phyloP scores from a whole-genome alignment of 2,329 filamentous ascomycete species.

The Aureobasidium lini region DNA sequence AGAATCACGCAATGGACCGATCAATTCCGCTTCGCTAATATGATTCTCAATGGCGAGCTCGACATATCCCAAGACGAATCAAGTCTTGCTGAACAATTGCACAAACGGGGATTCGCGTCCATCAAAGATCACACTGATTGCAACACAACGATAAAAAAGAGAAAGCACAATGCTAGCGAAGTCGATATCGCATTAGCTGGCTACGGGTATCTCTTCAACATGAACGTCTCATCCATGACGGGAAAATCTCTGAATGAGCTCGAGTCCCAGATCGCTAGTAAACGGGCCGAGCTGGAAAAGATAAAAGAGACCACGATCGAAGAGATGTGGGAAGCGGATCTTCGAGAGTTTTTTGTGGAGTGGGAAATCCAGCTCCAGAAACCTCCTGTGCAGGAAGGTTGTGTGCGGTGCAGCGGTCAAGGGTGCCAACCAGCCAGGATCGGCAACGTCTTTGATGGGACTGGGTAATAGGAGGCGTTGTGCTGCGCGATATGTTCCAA shows the following conservation, averaged over 20 bases:
- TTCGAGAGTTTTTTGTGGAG: not conserved
- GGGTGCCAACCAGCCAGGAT: too few relatives aligned
- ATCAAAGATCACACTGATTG: not conserved
- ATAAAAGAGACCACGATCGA: too few relatives aligned
- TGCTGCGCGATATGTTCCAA: too few relatives aligned
- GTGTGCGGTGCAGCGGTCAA: too few relatives aligned
- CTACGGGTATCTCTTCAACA: slow-evolving; percentile 89
- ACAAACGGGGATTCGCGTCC: not conserved
- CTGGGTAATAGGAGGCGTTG: too few relatives aligned
- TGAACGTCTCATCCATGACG: slow-evolving; percentile 56
- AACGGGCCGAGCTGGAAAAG: too few relatives aligned
- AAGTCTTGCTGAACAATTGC: slow-evolving; percentile 48
- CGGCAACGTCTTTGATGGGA: too few relatives aligned
- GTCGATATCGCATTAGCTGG: slow-evolving; percentile 61
- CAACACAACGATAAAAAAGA: not conserved
- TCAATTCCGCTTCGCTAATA: slow-evolving; percentile 85
- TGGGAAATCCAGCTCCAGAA: too few relatives aligned
- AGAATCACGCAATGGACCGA: slow-evolving; percentile 91
- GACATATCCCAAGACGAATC: slow-evolving; percentile 57
- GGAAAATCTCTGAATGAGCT: too few relatives aligned
- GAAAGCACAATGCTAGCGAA: slow-evolving; percentile 25
- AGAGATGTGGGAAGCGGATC: not conserved
- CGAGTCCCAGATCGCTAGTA: too few relatives aligned
- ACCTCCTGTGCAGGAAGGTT: too few relatives aligned
- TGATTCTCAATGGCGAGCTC: slow-evolving; percentile 82